Base-by-base conservation (phyloP, 768 basidiomycete species). In the Asterophora lycoperdoides region DNA sequence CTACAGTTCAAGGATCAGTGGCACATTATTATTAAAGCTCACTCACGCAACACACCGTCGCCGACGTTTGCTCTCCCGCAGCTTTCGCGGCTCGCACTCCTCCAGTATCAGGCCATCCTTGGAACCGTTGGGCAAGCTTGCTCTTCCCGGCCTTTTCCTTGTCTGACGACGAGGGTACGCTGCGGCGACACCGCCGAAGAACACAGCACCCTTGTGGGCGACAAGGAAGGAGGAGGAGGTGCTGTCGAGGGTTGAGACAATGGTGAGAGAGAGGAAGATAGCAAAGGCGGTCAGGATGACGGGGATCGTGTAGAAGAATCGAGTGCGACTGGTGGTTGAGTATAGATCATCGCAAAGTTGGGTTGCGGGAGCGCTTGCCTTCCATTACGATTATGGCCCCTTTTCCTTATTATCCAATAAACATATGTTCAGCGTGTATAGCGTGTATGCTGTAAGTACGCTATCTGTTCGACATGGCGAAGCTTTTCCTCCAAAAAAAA, bases 51-150 rank as follows among this genome's bases (percentile, higher is more conserved):
- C 66, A 69, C 63, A 41, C 68, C 56, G 38, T 66, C 66, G 35
- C 60, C 66, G 41, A n/a, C 68, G 65, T 35, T 62, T 65, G 55
- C 66, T 71, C 3, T 84, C 73, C 44, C 61, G 40, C 34, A 54
- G 49, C 32, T 39, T 3, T 3, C 23, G 3, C 23, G 23, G 54
- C 28, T 73, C 75, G 45, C 76, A 63, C 65, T 93, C 90, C 73
- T 94, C 90, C 41, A 95, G 66, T 35, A 95, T 72, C 33, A 93
- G 92, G 0, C 86, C 84, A 52, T 89, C 81, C 26, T 23, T 6
- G n/a, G n/a, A n/a, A 6, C 23, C 23, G 3, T 23, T 23, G 23
- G 3, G 23, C 23, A 66, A 80, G 80, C 60, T 61, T 57, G 46
- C 64, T 58, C 58, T 77, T 81, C 61, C 75, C 77, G 48, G 65